Conservation (phyloP, 2,329 filamentous ascomycete genomes). For the Alternaria postmessia region DNA sequence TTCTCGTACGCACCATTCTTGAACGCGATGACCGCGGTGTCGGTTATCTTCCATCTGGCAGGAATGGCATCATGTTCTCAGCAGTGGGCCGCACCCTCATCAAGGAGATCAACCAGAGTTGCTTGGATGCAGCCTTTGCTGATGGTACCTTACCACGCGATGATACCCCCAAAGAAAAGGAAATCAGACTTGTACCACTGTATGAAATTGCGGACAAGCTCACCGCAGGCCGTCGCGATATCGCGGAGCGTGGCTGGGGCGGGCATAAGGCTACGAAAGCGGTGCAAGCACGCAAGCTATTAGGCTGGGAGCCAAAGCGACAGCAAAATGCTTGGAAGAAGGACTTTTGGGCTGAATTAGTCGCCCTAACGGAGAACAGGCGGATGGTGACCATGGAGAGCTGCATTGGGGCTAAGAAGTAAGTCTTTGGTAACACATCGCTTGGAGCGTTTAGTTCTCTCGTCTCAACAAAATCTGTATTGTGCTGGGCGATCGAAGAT, state of each 20-base stretch:
- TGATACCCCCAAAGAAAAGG: constrained; percentile 22
- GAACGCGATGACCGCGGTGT: constrained; percentile 24
- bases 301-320: constrained; percentile 24
- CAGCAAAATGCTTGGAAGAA: constrained; percentile 21
- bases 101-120: constrained; percentile 22
- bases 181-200: constrained; percentile 19
- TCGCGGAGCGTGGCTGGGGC: constrained; percentile 24
- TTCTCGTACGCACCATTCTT: constrained; percentile 23
- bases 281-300: constrained; percentile 15
- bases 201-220: constrained; percentile 24
- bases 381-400: constrained; percentile 17
- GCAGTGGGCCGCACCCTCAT: constrained; percentile 19
- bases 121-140: constrained; percentile 25
- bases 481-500: not conserved
- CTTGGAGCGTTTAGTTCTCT: not conserved
- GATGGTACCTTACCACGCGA: constrained; percentile 21
- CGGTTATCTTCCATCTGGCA: constrained; percentile 21
- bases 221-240: constrained; percentile 17
- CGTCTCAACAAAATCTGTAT: not conserved
- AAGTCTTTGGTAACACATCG: not conserved
- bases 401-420: constrained; percentile 18
- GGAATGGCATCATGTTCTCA: constrained; percentile 23
- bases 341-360: constrained; percentile 26
- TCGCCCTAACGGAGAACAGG: constrained; percentile 20
- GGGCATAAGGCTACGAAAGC: constrained; percentile 26